A percentile compares a stretch with the other conserved stretches of the same genome.
These are phyloP conservation scores for Leccinum fibrillosum DNA, from an alignment of 768 basidiomycete genomes.

Conservation along the genomic window DNA sequence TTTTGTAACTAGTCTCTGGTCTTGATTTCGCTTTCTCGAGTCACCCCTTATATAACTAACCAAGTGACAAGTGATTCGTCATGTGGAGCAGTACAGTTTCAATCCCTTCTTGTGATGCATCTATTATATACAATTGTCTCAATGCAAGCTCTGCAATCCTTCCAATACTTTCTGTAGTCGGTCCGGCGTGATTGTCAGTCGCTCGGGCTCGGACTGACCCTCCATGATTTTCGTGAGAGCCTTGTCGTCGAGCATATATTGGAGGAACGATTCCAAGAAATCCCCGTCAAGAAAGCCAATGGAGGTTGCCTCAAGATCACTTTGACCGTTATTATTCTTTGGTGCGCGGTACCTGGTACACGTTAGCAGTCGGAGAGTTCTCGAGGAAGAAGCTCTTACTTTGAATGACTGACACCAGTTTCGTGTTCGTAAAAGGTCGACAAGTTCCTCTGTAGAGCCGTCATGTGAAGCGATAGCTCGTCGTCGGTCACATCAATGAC, in stretches of 20 bases:
- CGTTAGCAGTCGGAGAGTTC: background rate
- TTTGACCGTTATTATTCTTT: slow-evolving; percentile 50
- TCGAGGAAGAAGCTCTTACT: slow-evolving; percentile 37
- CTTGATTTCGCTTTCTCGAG: slow-evolving; percentile 1
- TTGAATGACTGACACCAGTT: slow-evolving; percentile 58
- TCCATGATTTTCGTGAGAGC: slow-evolving; percentile 50
- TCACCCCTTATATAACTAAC: slow-evolving; percentile 4
- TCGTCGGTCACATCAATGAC: slow-evolving; percentile 58
- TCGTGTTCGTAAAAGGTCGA: slow-evolving; percentile 47
- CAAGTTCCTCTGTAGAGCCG: slow-evolving; percentile 75
- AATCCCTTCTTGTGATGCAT: slow-evolving; percentile 16
- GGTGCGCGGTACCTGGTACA: slow-evolving; percentile 66
- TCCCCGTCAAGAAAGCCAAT: slow-evolving; percentile 88
- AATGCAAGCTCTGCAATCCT: slow-evolving; percentile 55
- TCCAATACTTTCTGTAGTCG: slow-evolving; percentile 42
- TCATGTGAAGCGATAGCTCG: slow-evolving; percentile 52
- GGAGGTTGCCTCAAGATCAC: slow-evolving; percentile 53
- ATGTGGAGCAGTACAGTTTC: slow-evolving; percentile 13
- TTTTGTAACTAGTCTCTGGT: slow-evolving; percentile 15
- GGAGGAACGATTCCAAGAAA: slow-evolving; percentile 69
- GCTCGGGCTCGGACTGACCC: slow-evolving; percentile 60
- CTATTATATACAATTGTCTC: slow-evolving; percentile 20
- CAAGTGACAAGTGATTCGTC: background rate
- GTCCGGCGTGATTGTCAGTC: slow-evolving; percentile 41
- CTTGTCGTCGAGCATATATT: slow-evolving; percentile 35